Percentiles rank a stretch among this genome's conserved stretches.
These are phyloP conservation scores for Paradendryphiella salina DNA, from an alignment of 2,329 filamentous ascomycete species.

Conservation along the genomic window DNA sequence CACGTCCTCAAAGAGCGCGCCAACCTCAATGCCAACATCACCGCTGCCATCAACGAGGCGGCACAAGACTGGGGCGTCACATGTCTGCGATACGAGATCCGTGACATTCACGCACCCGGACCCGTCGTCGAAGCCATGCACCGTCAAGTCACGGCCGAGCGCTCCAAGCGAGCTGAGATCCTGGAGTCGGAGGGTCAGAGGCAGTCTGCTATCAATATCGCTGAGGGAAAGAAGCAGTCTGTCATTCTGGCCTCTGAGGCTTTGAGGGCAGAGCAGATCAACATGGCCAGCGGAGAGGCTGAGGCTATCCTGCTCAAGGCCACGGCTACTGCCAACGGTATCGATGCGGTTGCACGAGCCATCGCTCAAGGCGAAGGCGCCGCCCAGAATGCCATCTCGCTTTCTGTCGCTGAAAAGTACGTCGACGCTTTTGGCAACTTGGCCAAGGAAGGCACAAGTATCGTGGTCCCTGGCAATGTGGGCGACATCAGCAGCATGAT, in stretches of 20 bases:
- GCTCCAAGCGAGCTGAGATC: slow-evolving; percentile 96
- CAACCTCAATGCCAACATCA: slow-evolving; percentile 96
- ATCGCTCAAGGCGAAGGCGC: slow-evolving; percentile 73
- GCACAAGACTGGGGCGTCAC: slow-evolving; percentile 96
- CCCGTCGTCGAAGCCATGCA: slow-evolving; percentile 98
- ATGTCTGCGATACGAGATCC: slow-evolving; percentile 95
- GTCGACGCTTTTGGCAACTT: slow-evolving; percentile 92
- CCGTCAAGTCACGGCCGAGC: slow-evolving; percentile 93
- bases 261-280: slow-evolving; percentile 86
- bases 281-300: slow-evolving; percentile 87
- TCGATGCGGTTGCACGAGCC: slow-evolving; percentile 78
- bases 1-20: slow-evolving; percentile 97
- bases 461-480: slow-evolving; percentile 95
- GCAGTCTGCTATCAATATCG: slow-evolving; percentile 98
- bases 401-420: slow-evolving; percentile 95
- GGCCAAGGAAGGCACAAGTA: slow-evolving; percentile 91
- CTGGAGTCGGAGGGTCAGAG: slow-evolving; percentile 95
- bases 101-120: slow-evolving; percentile 94
- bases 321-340: slow-evolving; percentile 80
- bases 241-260: slow-evolving; percentile 96
- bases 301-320: slow-evolving; percentile 90
- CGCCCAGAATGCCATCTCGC: slow-evolving; percentile 80
- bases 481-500: slow-evolving; percentile 98
- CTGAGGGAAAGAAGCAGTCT: slow-evolving; percentile 94
- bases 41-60: slow-evolving; percentile 97